A percentile compares a stretch with the other conserved stretches of the same genome.
Evolutionary conservation across 805 yeast genomes (phyloP).

Genomic region (Wickerhamomyces canadensis): DNA sequence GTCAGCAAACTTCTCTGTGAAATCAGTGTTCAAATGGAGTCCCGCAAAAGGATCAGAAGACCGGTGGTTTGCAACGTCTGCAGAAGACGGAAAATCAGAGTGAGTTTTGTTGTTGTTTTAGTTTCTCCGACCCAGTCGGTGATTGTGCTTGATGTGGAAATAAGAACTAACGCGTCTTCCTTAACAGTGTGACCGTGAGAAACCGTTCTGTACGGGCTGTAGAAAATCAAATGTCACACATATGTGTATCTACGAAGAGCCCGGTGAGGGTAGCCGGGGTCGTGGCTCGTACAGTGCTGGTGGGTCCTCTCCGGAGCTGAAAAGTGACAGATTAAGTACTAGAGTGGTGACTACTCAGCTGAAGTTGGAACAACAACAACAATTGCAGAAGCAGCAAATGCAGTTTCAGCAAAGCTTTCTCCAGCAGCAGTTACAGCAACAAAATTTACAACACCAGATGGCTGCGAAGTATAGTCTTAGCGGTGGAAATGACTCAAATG

Average conservation of each 20-base stretch:
- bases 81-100: constrained; percentile 25
- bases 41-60: constrained; percentile 16
- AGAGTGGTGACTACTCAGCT: constrained; percentile 2
- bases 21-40: too few relatives aligned
- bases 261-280: constrained; percentile 1
- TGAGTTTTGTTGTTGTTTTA: constrained; percentile 10
- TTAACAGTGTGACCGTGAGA: constrained; percentile 22
- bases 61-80: constrained; percentile 26
- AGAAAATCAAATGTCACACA: constrained; percentile 21
- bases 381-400: constrained; percentile 13
- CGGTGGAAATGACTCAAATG: constrained; percentile 4
- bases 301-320: background rate
- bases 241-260: constrained; percentile 22
- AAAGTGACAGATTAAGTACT: background rate
- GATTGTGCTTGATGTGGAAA: constrained; percentile 4
- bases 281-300: background rate
- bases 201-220: constrained; percentile 23
- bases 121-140: background rate
- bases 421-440: constrained; percentile 16
- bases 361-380: constrained; percentile 7
- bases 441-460: constrained; percentile 14
- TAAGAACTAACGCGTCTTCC: constrained; percentile 3
- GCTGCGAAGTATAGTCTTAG: constrained; percentile 20
- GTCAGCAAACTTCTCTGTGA: too few relatives aligned
- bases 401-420: constrained; percentile 17